These are phyloP conservation scores for Cyclotella atomus DNA, from an alignment of 108 stramenopile genomes.

Conservation along the genomic window DNA sequence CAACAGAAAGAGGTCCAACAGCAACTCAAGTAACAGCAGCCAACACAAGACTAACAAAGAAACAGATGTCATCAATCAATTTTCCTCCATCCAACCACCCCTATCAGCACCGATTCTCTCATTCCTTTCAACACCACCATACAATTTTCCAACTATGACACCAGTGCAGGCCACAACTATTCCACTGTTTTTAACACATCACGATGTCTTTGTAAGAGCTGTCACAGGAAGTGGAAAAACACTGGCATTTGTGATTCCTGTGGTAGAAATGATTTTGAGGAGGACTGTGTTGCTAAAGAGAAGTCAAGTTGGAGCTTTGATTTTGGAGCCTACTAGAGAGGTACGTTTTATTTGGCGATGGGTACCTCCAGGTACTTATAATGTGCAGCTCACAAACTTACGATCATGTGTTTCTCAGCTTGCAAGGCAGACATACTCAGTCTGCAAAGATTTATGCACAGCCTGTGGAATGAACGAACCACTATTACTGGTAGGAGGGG, in stretches of 20 bases:
- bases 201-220: constrained; percentile 98
- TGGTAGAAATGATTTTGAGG: constrained; percentile 88
- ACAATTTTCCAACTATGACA: constrained; percentile 82
- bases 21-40: constrained; percentile 7
- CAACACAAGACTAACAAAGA: neutral
- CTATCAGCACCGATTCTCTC: constrained; percentile 62
- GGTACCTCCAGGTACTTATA: too few species aligned
- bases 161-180: constrained; percentile 95
- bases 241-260: constrained; percentile 95
- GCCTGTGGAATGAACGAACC: constrained; percentile 58
- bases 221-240: constrained; percentile 98
- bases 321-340: constrained; percentile 94
- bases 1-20: constrained; percentile 7
- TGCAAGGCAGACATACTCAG: constrained; percentile 88
- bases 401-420: constrained; percentile 37
- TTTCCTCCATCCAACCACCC: constrained; percentile 44
- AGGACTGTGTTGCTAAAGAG: constrained; percentile 50
- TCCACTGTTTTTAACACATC: constrained; percentile 93
- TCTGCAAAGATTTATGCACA: constrained; percentile 70
- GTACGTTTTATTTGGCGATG: neutral
- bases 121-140: constrained; percentile 57
- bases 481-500: constrained; percentile 77
- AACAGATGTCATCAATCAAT: constrained; percentile 6
- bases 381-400: neutral
- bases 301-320: constrained; percentile 78